Conservation (phyloP, 805 yeast species). For the Cyberlindnera mississippiensis region DNA sequence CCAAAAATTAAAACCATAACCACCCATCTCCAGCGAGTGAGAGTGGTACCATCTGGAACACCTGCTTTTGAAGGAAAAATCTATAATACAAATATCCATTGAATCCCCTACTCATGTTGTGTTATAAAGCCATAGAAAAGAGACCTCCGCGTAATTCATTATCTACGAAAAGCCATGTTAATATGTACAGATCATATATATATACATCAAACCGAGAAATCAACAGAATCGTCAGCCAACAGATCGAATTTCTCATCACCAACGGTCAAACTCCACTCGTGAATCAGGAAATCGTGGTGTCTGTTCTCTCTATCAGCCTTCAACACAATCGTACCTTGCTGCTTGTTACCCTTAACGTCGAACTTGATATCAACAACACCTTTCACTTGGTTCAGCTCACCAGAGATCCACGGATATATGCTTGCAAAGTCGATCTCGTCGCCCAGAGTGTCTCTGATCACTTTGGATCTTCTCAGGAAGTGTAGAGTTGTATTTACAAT, state of each 20-base stretch:
- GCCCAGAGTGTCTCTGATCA: constrained; percentile 64
- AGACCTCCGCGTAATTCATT: background rate
- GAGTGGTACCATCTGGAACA: too few relatives aligned
- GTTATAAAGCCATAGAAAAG: too few relatives aligned
- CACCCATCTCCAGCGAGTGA: too few relatives aligned
- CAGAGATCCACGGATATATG: constrained; percentile 85
- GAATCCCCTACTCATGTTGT: too few relatives aligned
- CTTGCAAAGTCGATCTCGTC: constrained; percentile 69
- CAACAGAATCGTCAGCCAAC: constrained; percentile 42
- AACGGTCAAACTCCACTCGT: constrained; percentile 56
- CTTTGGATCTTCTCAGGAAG: constrained; percentile 70
- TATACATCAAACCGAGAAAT: constrained; percentile 27
- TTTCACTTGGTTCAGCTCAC: constrained; percentile 76
- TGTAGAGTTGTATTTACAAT: constrained; percentile 83
- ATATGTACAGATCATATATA: too few relatives aligned
- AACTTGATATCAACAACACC: constrained; percentile 77
- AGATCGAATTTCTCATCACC: constrained; percentile 45
- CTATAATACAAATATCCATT: too few relatives aligned
- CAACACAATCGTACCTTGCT: constrained; percentile 53
- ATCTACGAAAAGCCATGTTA: background rate
- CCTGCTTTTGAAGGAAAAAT: too few relatives aligned
- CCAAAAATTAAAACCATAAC: too few relatives aligned
- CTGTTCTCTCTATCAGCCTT: constrained; percentile 67
- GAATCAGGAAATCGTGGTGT: constrained; percentile 52
- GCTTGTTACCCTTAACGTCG: constrained; percentile 62